A percentile compares a stretch with the other conserved stretches of the same genome.
Evolutionary conservation across 306 rosid species (phyloP).

Genomic region (Senna siamea): DNA sequence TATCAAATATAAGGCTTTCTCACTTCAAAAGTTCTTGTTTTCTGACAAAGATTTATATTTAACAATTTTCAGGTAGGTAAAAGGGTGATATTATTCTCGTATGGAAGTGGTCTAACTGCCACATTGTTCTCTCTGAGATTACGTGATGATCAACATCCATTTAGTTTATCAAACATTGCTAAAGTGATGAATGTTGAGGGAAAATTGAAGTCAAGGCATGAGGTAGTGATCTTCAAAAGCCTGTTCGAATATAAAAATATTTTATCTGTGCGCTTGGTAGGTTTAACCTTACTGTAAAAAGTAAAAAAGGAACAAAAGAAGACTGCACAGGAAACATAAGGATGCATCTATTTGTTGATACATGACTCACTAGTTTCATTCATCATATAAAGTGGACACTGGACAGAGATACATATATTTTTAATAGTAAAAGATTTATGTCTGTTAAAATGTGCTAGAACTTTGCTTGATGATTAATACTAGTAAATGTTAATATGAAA

Average conservation of each 20-base stretch:
- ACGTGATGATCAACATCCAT: constrained; percentile 63
- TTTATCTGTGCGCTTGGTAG: neutral
- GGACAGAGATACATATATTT: neutral
- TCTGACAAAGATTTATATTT: constrained; percentile 38
- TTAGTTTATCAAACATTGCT: constrained; percentile 87
- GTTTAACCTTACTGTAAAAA: constrained; percentile 1
- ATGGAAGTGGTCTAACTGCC: constrained; percentile 91
- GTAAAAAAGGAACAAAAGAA: neutral
- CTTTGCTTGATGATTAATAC: constrained; percentile 2
- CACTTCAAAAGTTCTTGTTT: constrained; percentile 10
- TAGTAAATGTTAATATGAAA: neutral
- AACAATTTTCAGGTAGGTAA: constrained; percentile 65
- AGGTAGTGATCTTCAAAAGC: constrained; percentile 60
- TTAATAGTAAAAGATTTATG: neutral
- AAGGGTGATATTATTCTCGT: constrained; percentile 84
- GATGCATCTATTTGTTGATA: neutral
- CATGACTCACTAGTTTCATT: neutral
- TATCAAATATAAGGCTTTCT: constrained; percentile 20
- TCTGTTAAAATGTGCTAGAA: neutral
- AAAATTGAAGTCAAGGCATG: constrained; percentile 89
- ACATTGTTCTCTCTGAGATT: constrained; percentile 87
- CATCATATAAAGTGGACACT: neutral
- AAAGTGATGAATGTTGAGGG: constrained; percentile 68
- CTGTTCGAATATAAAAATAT: constrained; percentile 14
- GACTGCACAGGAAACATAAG: constrained; percentile 1